A percentile compares a stretch with the other conserved stretches of the same genome.
Evolutionary conservation across 2,329 filamentous ascomycete genomes (phyloP).

Genomic region (Phialophora verrucosa): DNA sequence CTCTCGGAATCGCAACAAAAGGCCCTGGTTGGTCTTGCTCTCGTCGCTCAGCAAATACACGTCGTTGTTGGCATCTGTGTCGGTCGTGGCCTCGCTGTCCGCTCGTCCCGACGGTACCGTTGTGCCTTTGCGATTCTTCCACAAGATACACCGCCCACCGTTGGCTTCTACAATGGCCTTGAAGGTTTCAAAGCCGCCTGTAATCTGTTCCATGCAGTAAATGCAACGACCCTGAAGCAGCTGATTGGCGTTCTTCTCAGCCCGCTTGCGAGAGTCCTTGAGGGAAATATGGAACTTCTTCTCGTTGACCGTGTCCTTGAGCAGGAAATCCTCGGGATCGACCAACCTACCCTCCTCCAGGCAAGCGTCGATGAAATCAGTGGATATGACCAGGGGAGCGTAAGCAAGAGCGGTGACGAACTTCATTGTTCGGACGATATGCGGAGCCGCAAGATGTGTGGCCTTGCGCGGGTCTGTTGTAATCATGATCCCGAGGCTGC

Average conservation of each 20-base stretch:
- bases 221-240: conserved; percentile 78
- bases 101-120: conserved; percentile 64
- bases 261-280: conserved; percentile 69
- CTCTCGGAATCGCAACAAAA: conserved; percentile 81
- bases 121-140: conserved; percentile 73
- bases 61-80: conserved; percentile 67
- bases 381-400: conserved; percentile 77
- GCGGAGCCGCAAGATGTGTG: conserved; percentile 85
- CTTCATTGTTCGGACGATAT: conserved; percentile 87
- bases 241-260: conserved; percentile 74
- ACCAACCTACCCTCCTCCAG: conserved; percentile 71
- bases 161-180: conserved; percentile 86
- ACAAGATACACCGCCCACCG: conserved; percentile 80
- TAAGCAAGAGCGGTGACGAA: conserved; percentile 87
- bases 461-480: conserved; percentile 76
- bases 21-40: conserved; percentile 67
- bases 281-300: conserved; percentile 72
- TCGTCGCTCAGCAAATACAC: conserved; percentile 82
- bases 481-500: conserved; percentile 80
- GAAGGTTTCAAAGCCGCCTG: conserved; percentile 82
- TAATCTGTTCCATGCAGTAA: conserved; percentile 81
- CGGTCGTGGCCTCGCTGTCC: conserved; percentile 44
- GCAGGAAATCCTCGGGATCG: conserved; percentile 67
- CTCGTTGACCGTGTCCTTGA: conserved; percentile 77
- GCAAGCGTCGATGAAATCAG: conserved; percentile 77